Evolutionary conservation across 2,329 filamentous ascomycete genomes (phyloP).

Genomic region (Hymenoscyphus albidus): DNA sequence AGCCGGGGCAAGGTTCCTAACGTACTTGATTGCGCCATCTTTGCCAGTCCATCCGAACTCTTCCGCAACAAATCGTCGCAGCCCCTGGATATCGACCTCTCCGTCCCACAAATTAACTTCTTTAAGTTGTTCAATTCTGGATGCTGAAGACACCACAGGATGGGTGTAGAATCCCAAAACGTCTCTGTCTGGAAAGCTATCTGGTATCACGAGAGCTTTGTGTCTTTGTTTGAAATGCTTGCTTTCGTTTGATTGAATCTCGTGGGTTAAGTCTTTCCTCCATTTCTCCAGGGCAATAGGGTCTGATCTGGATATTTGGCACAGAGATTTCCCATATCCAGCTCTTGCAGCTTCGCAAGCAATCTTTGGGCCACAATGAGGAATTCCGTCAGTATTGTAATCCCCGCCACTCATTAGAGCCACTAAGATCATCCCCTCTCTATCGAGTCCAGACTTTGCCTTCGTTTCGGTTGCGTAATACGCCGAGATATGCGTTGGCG

Average conservation of each 20-base stretch:
- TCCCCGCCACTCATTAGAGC: conserved; percentile 95
- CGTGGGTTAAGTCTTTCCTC: conserved; percentile 67
- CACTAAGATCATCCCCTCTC: conserved; percentile 88
- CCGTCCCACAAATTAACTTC: conserved; percentile 56
- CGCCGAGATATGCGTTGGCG: conserved; percentile 80
- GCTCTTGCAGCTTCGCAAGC: conserved; percentile 87
- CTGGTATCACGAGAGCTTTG: conserved; percentile 69
- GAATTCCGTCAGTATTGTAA: conserved; percentile 83
- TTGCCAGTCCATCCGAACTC: conserved; percentile 83
- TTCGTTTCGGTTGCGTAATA: conserved; percentile 64
- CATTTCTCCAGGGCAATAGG: conserved; percentile 59
- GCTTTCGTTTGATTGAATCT: conserved; percentile 79
- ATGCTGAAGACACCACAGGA: conserved; percentile 68
- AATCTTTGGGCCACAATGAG: conserved; percentile 80
- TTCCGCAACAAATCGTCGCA: conserved; percentile 72
- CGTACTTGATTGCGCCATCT: conserved; percentile 77
- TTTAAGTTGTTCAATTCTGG: conserved; percentile 53
- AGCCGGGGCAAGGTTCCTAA: conserved; percentile 73
- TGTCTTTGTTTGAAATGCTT: conserved; percentile 76
- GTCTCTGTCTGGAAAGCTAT: conserved; percentile 74
- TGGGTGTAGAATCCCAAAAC: conserved; percentile 84
- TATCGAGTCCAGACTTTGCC: conserved; percentile 58
- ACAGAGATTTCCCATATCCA: conserved; percentile 77
- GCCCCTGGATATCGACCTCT: conserved; percentile 58
- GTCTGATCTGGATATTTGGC: conserved; percentile 59